phyloP scores from a whole-genome alignment of 116 monocot species.

The Posidonia oceanica region DNA sequence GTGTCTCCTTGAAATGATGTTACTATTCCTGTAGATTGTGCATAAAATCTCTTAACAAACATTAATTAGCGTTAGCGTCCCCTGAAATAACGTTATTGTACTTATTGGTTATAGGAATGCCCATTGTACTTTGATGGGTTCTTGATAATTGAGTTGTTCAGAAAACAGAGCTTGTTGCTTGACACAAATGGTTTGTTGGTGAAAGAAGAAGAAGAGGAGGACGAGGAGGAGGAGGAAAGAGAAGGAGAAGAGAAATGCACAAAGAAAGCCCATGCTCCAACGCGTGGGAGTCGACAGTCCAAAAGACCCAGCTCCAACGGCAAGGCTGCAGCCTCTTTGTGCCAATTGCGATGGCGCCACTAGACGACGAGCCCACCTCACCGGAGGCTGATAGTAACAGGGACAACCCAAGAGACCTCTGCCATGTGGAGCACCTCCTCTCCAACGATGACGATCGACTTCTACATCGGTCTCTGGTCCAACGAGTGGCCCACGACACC shows the following conservation, averaged over 20 bases:
- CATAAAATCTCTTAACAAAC: too few relatives aligned
- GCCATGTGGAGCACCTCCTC: conserved; percentile 18
- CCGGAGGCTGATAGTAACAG: neutral
- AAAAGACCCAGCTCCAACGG: conserved; percentile 39
- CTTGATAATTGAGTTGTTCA: too few relatives aligned
- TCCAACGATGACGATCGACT: conserved; percentile 28
- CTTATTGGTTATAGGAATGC: too few relatives aligned
- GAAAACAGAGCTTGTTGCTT: too few relatives aligned
- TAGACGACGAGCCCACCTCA: conserved; percentile 20
- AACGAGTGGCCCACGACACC: conserved; percentile 22
- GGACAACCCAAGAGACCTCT: neutral
- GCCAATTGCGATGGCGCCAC: conserved; percentile 34
- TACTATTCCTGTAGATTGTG: too few relatives aligned
- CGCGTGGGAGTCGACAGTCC: conserved; percentile 43
- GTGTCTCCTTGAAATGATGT: too few relatives aligned
- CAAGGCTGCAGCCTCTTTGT: conserved; percentile 33
- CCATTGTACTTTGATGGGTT: too few relatives aligned
- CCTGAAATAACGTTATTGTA: too few relatives aligned
- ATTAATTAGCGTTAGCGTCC: too few relatives aligned
- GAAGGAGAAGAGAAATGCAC: neutral
- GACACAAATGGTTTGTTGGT: too few relatives aligned
- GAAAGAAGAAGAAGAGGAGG: too few relatives aligned
- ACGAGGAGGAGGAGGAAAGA: too few relatives aligned
- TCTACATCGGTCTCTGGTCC: conserved; percentile 33
- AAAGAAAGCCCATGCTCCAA: neutral